Percentiles rank a stretch among this genome's conserved stretches.
These are phyloP conservation scores for Emergomyces orientalis DNA, from an alignment of 2,329 filamentous ascomycete species.

Conservation along the genomic window DNA sequence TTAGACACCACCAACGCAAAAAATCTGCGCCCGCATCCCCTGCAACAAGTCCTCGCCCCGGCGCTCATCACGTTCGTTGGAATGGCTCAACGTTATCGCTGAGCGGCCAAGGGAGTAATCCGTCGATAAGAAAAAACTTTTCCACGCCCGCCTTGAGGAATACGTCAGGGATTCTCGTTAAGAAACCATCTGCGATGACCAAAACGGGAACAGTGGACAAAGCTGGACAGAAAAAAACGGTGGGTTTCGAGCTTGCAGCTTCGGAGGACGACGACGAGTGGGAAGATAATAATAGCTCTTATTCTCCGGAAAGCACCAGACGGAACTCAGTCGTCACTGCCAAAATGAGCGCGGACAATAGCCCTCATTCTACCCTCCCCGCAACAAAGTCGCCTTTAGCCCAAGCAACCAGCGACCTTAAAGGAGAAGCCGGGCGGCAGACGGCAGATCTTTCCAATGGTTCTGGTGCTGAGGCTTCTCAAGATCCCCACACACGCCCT, in stretches of 20 bases:
- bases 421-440: slow-evolving; percentile 1
- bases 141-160: slow-evolving; percentile 37
- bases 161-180: slow-evolving; percentile 28
- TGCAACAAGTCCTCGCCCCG: slow-evolving; percentile 32
- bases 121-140: slow-evolving; percentile 38
- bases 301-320: slow-evolving; percentile 40
- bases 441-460: neutral
- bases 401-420: slow-evolving; percentile 7
- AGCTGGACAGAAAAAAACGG: slow-evolving; percentile 36
- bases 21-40: slow-evolving; percentile 39
- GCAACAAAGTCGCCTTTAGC: slow-evolving; percentile 15
- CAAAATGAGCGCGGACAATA: slow-evolving; percentile 15
- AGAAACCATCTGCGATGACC: slow-evolving; percentile 30
- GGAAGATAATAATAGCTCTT: slow-evolving; percentile 40
- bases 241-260: slow-evolving; percentile 39
- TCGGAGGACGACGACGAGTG: slow-evolving; percentile 37
- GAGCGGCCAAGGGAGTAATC: slow-evolving; percentile 25
- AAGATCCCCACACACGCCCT: slow-evolving; percentile 16
- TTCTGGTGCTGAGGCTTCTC: slow-evolving; percentile 16
- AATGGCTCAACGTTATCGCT: slow-evolving; percentile 32
- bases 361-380: neutral
- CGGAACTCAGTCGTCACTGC: slow-evolving; percentile 35
- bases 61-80: slow-evolving; percentile 29
- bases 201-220: slow-evolving; percentile 14
- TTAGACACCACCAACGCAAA: slow-evolving; percentile 38